Evolutionary conservation across 495 filamentous ascomycete species (phyloP).

Genomic region (Annulohypoxylon bovei): DNA sequence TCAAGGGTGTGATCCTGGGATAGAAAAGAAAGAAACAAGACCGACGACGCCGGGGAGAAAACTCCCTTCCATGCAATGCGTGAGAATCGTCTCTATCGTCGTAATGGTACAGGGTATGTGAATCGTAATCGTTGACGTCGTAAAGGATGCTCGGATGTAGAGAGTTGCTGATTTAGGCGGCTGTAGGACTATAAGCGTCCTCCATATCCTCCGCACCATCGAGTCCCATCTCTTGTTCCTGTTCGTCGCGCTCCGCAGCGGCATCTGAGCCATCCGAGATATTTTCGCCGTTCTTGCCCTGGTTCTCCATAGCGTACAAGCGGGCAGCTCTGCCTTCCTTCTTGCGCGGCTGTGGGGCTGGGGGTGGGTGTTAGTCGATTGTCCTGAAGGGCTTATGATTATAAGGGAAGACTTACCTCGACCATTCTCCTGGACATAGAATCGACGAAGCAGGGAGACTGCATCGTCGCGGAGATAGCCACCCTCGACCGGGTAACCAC

Average conservation of each 20-base stretch:
- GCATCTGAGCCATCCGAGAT: conserved; percentile 25
- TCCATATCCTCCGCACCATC: conserved; percentile 4
- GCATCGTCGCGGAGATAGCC: conserved; percentile 88
- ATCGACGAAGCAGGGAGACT: conserved; percentile 87
- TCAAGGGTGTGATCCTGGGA: not conserved
- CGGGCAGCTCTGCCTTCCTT: conserved; percentile 63
- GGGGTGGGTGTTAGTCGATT: conserved; percentile 22
- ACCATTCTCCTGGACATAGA: conserved; percentile 97
- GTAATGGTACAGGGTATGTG: conserved; percentile 23
- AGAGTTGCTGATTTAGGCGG: not conserved
- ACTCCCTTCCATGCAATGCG: conserved; percentile 30
- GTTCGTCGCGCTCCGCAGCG: conserved; percentile 23
- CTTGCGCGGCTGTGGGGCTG: conserved; percentile 62
- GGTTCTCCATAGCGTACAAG: conserved; percentile 53
- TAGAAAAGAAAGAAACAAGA: conserved; percentile 11
- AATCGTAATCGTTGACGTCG: conserved; percentile 17
- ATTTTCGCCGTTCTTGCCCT: conserved; percentile 27
- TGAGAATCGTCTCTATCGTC: conserved; percentile 34
- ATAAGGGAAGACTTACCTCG: conserved; percentile 65
- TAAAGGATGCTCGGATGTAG: not conserved
- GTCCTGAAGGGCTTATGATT: not conserved
- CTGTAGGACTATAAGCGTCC: not conserved
- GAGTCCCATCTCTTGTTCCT: conserved; percentile 2
- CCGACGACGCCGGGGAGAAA: conserved; percentile 20
- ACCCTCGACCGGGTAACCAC: conserved; percentile 77